These are phyloP conservation scores for Kodamaea nitidulidarum DNA, from an alignment of 805 yeast species.

Conservation along the genomic window DNA sequence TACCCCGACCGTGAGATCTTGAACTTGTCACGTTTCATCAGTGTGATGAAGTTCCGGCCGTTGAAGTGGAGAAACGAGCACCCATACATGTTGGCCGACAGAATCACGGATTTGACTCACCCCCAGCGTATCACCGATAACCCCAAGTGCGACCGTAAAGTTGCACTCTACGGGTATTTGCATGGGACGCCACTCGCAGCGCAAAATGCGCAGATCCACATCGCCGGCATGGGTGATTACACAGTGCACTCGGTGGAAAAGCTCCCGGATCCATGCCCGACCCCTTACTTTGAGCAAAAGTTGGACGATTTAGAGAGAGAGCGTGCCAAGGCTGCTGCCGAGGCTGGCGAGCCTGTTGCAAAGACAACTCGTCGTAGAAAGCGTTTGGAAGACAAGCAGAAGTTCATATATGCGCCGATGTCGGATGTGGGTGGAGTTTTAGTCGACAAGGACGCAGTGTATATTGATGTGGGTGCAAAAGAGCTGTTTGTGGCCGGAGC, in stretches of 20 bases:
- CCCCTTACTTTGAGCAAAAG: slow-evolving; percentile 86
- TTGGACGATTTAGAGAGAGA: slow-evolving; percentile 80
- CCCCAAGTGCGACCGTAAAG: slow-evolving; percentile 80
- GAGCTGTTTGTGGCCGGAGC: slow-evolving; percentile 54
- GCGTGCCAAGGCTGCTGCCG: slow-evolving; percentile 60
- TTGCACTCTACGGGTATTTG: slow-evolving; percentile 89
- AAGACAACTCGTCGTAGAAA: slow-evolving; percentile 67
- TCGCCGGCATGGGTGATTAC: slow-evolving; percentile 94
- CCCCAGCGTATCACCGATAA: slow-evolving; percentile 76
- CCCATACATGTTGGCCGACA: slow-evolving; percentile 86
- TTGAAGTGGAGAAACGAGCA: slow-evolving; percentile 98
- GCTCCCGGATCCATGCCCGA: slow-evolving; percentile 97
- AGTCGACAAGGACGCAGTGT: slow-evolving; percentile 96
- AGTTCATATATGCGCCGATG: slow-evolving; percentile 97
- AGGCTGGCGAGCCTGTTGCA: slow-evolving; percentile 51
- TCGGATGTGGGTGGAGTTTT: slow-evolving; percentile 98
- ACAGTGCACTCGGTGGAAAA: slow-evolving; percentile 74
- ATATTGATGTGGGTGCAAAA: slow-evolving; percentile 70
- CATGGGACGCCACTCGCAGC: slow-evolving; percentile 87
- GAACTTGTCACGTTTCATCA: slow-evolving; percentile 84
- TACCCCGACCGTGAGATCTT: slow-evolving; percentile 96
- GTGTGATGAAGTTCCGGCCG: slow-evolving; percentile 99
- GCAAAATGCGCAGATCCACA: slow-evolving; percentile 72
- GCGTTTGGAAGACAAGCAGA: slow-evolving; percentile 90
- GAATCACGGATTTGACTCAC: slow-evolving; percentile 91